These are phyloP conservation scores for Ogataea salicorniae DNA, from an alignment of 805 yeast genomes.

Conservation along the genomic window DNA sequence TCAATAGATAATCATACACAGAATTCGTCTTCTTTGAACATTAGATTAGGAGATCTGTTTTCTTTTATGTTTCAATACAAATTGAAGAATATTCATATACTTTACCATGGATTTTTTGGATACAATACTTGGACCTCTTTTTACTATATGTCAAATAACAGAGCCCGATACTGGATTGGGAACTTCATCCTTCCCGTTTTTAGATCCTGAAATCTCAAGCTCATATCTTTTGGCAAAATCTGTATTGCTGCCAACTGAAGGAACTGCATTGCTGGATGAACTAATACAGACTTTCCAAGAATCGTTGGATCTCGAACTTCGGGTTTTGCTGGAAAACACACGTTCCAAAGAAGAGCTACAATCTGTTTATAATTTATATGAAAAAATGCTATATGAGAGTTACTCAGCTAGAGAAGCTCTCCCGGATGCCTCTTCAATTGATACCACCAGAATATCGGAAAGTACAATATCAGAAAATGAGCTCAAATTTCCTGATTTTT, in stretches of 20 bases:
- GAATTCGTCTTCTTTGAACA: no score
- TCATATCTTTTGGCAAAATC: background rate
- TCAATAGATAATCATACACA: no score
- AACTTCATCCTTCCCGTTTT: background rate
- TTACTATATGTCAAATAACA: constrained; percentile 1
- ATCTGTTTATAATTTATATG: background rate
- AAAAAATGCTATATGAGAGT: background rate
- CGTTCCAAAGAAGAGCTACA: background rate
- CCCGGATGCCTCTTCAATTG: background rate
- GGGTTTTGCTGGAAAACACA: background rate
- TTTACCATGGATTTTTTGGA: constrained; percentile 1
- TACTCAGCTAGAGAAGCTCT: background rate
- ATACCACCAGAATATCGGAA: background rate
- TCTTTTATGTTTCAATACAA: no score
- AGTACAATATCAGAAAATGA: background rate
- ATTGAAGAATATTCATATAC: background rate
- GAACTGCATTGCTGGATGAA: background rate
- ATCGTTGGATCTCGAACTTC: background rate
- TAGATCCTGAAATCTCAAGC: background rate
- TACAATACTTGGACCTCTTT: background rate
- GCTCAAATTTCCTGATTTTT: no score
- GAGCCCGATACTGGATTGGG: background rate
- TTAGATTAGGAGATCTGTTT: no score
- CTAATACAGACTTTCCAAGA: background rate
- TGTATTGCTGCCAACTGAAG: background rate